Conservation (phyloP, 495 filamentous ascomycete species). For the Rusavskia elegans region DNA sequence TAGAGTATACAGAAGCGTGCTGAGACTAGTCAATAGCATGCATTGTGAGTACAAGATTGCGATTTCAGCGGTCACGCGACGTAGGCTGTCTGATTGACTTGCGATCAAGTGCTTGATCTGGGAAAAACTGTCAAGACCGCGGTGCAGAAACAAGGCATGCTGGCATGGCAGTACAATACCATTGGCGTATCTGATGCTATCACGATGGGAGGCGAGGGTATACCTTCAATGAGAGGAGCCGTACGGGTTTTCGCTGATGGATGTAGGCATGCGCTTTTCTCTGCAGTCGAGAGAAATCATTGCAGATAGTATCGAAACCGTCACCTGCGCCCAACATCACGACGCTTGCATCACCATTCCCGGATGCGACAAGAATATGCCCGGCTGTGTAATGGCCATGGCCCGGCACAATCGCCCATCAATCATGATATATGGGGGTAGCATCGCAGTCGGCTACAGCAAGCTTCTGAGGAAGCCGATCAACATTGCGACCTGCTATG, state of each 20-base stretch:
- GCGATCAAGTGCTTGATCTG: constrained; percentile 57
- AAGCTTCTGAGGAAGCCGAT: constrained; percentile 60
- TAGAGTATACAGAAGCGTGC: not conserved
- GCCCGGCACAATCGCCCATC: constrained; percentile 84
- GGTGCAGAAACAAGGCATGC: constrained; percentile 67
- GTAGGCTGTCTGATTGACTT: not conserved
- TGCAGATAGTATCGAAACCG: constrained; percentile 85
- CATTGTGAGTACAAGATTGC: constrained; percentile 13
- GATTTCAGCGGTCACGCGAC: not conserved
- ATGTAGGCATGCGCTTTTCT: constrained; percentile 81
- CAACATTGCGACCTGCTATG: constrained; percentile 84
- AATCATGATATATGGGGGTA: constrained; percentile 77
- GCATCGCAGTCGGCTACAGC: constrained; percentile 76
- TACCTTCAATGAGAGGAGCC: constrained; percentile 4
- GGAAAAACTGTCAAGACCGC: constrained; percentile 81
- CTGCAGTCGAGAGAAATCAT: constrained; percentile 93
- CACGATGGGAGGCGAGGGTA: constrained; percentile 91
- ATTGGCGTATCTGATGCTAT: constrained; percentile 89
- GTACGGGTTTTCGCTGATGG: constrained; percentile 1
- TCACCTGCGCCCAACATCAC: constrained; percentile 75
- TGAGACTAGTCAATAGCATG: constrained; percentile 17
- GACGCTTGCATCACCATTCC: constrained; percentile 92
- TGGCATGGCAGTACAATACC: constrained; percentile 89
- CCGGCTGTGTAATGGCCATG: constrained; percentile 68
- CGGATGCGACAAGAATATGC: constrained; percentile 99